Base-by-base conservation (phyloP, 208 protist genomes). In the Herpetomonas samuelpessoai region DNA sequence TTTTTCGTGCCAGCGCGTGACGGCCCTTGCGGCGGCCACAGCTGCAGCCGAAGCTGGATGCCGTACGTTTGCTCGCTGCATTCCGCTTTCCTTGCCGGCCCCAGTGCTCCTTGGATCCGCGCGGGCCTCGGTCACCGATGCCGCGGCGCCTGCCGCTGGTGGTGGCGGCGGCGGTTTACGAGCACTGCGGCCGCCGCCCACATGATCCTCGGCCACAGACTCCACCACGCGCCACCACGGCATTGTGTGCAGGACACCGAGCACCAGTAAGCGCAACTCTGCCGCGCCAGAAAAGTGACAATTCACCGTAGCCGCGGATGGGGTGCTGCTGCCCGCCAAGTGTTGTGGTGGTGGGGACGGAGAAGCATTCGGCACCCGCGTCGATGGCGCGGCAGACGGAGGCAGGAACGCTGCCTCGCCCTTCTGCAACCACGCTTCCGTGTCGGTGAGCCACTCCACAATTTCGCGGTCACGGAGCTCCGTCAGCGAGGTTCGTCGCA, bases 141-240 rank as follows among this genome's bases (percentile, higher is more conserved):
- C n/a, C n/a, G n/a, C n/a, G n/a, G n/a, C n/a, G n/a, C n/a, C n/a
- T n/a, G n/a, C n/a, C n/a, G n/a, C n/a, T n/a, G n/a, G n/a, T n/a
- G n/a, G n/a, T n/a, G n/a, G n/a, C 38, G 14, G 18, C 38, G 18
- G 38, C 12, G n/a, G n/a, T n/a, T n/a, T n/a, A n/a, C n/a, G n/a
- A n/a, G n/a, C n/a, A n/a, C n/a, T n/a, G n/a, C 30, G 22, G 57
- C 12, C 49, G 10, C 26, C 28, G 27, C 19, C 29, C 29, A 29
- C 52, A 45, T 2, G 59, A 35, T 14, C 62, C 28, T 57, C 41
- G 39, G 61, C 56, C 9, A 81, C 73, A 2, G 64, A 65, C 50
- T 86, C 80, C 19, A 93, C 72, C 9, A 93, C 69, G 18, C 86
- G 76, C 86, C 81, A 90, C 83, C 86, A 93, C 46, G 86, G 86